Evolutionary conservation across 768 basidiomycete species (phyloP), one percentile per base, ranked within the genome.

Genomic region (Boletus reticuloceps): DNA sequence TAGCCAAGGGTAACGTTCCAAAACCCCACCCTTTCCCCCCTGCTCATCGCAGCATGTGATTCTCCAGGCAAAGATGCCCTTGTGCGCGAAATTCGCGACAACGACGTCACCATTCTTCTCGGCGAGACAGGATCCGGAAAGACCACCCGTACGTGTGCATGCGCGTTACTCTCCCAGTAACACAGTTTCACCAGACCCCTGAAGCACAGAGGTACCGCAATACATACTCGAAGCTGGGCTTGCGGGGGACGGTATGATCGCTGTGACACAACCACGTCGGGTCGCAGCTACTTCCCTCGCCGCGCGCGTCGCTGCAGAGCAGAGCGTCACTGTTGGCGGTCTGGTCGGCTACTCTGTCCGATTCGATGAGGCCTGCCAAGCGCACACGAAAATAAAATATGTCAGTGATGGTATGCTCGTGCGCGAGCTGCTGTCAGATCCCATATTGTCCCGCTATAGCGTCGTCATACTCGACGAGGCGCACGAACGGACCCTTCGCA

Each of bases 61-160:
- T 48, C 13, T 29, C 27, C 59, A 92, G 93, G 91, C 53, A 84
- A 80, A 67, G 87, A 91, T 22, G 84, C 86, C 29, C 78, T 96
- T 29, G 72, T 93, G 29, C 77, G 82, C 54, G 86, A 86, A 69
- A 85, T 96, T 49, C 71, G 73, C 31, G 79, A 84, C 58, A 87
- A 91, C 76, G 89, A 94, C 68, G 87, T 93, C 8, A 90, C 87
- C 1, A 84, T 98, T 42, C 81, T 99, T 10, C 80, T 99, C 3
- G 97, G 95, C 38, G 97, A 99, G 73, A 98, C 97, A 0, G 97
- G 97, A 13, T 97, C 94, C 19, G 97, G 97, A 58, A 99, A 99
- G 76, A 96, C 96, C 0, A 99, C 97, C 47, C 96, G 96, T 96
- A 72, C 65, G 93, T 85, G 48, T 44, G n/a, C 32, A 38, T 51